Base-by-base conservation (phyloP, 2,329 filamentous ascomycete genomes). In the Kalmusia sp. region DNA sequence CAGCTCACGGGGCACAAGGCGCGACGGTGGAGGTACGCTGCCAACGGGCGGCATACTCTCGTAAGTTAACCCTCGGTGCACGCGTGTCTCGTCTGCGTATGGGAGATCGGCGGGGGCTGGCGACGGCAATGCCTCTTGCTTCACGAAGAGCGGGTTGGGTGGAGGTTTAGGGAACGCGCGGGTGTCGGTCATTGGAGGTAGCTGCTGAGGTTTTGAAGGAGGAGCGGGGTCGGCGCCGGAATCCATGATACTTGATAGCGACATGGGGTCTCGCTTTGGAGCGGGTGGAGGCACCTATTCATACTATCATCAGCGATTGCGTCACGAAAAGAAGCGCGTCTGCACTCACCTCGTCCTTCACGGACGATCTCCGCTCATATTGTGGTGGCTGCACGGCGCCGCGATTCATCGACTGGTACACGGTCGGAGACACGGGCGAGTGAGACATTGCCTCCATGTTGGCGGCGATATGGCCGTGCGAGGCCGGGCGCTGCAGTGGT, bases 171-270 rank as follows among this genome's bases (percentile, higher is more conserved):
- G 68, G 61, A 14, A 52, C 54, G 34, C 54, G 59, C 22, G 57
- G n/a, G 62, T 11, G 52, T 50, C 19, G 54, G 44, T 60, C 51
- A 63, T 62, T 41, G 51, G 65, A 48, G 57, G 70, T 55, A 51
- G 71, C 35, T 77, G 79, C 37, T 78, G 79, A 11, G 77, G 71
- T 61, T 78, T 82, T 6, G 81, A 79, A 33, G 59, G 68, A 44
- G 73, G 74, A 14, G 85, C 81, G 48, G 89, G 87, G 51, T 92
- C 88, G 50, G 90, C 83, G 62, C 86, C 92, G 3, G 92, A 93
- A 14, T 92, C 93, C 37, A 98, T 87, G 54, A 98, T 96, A 71
- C 93, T 97, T 61, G 92, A 95, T 69, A 98, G 95, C 4, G 93
- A 95, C 93, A 97, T 97, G 48, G 93, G 90, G 71, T 96, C 90